Percentiles rank a stretch among this genome's conserved stretches.
Evolutionary conservation across 2,329 filamentous ascomycete species (phyloP).

Genomic region (Microsporum ferrugineum): DNA sequence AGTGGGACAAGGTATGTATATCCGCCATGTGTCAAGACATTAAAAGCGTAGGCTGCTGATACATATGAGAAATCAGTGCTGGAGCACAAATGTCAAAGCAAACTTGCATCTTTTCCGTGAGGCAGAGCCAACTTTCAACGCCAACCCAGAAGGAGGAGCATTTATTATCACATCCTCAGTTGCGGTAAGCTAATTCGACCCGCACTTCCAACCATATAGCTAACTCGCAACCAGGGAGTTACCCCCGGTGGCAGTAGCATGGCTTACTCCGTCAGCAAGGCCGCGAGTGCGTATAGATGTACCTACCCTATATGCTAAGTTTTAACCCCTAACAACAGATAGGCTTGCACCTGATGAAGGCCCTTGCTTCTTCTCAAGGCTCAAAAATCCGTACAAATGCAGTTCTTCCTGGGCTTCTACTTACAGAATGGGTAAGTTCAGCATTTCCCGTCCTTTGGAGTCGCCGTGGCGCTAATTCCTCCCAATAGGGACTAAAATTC

Average conservation of each 20-base stretch:
- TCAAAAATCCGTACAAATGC: constrained; percentile 54
- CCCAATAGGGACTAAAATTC: constrained; percentile 43
- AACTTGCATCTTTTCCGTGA: constrained; percentile 44
- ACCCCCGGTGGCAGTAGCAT: constrained; percentile 45
- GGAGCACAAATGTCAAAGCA: constrained; percentile 51
- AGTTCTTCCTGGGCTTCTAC: constrained; percentile 51
- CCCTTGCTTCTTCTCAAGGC: constrained; percentile 51
- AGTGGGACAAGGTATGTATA: constrained; percentile 49
- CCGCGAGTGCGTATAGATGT: constrained; percentile 44
- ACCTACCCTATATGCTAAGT: background rate
- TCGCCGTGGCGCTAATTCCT: background rate
- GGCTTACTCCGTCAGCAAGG: constrained; percentile 69
- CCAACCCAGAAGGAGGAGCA: constrained; percentile 51
- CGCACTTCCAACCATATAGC: background rate
- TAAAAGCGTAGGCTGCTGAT: background rate
- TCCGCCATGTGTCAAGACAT: background rate
- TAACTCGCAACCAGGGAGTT: constrained; percentile 37
- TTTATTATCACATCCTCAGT: constrained; percentile 54
- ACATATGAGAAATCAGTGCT: constrained; percentile 39
- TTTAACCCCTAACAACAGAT: constrained; percentile 4
- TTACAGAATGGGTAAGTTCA: constrained; percentile 54
- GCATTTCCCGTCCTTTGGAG: background rate
- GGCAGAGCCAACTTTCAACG: constrained; percentile 48
- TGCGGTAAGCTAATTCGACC: constrained; percentile 34
- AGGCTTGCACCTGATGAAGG: constrained; percentile 55